Evolutionary conservation across 2,329 filamentous ascomycete species (phyloP).

Genomic region (Didymella sp.): DNA sequence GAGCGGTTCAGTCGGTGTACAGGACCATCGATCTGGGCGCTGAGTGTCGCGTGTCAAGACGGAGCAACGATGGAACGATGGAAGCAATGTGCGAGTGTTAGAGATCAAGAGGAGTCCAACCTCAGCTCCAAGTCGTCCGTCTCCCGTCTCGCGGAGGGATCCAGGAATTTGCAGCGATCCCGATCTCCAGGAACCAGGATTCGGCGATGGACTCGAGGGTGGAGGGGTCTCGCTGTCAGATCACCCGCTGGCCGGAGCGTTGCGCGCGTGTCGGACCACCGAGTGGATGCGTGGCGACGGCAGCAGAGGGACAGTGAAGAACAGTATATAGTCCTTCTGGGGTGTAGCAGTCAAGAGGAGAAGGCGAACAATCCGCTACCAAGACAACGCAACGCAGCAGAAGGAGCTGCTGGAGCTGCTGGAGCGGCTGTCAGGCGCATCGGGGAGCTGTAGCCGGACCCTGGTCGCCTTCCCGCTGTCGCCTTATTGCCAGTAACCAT

Average conservation of each 20-base stretch:
- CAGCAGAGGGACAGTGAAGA: background rate
- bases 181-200: constrained; percentile 24
- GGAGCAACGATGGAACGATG: background rate
- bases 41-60: background rate
- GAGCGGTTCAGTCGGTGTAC: background rate
- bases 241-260: constrained; percentile 29
- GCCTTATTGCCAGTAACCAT: too few species aligned
- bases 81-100: background rate
- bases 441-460: background rate
- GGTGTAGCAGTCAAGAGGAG: background rate
- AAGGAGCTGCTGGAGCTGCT: too few species aligned
- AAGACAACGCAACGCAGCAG: background rate
- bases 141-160: background rate
- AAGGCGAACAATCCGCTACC: background rate
- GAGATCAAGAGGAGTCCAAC: background rate
- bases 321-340: background rate
- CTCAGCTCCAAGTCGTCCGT: background rate
- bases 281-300: background rate
- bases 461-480: background rate
- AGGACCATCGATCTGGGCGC: background rate
- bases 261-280: constrained; percentile 7
- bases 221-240: constrained; percentile 21
- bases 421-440: background rate
- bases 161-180: background rate
- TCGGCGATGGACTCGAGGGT: constrained; percentile 14